These are phyloP conservation scores for Xylaria acuta DNA, from an alignment of 495 filamentous ascomycete species.

Conservation along the genomic window DNA sequence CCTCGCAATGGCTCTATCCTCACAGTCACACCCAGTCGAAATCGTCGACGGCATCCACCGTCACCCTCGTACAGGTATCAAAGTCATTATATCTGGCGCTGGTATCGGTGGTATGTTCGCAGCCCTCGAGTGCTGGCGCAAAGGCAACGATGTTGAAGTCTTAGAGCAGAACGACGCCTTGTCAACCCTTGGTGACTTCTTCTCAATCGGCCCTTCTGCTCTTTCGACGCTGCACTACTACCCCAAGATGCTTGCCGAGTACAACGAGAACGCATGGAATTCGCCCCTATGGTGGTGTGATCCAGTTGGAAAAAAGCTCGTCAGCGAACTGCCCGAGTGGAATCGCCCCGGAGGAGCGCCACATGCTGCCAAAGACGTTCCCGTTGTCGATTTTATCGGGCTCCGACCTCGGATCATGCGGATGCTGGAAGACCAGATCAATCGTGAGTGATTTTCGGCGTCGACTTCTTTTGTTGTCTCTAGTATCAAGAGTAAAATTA, in stretches of 20 bases:
- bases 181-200: constrained; percentile 42
- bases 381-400: constrained; percentile 9
- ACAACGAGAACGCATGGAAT: constrained; percentile 42
- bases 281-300: constrained; percentile 27
- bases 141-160: constrained; percentile 62
- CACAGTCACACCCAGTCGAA: background rate
- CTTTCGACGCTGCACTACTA: constrained; percentile 50
- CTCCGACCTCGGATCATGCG: background rate
- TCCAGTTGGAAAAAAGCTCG: background rate
- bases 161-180: constrained; percentile 53
- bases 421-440: constrained; percentile 10
- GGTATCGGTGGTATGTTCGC: constrained; percentile 65
- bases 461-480: background rate
- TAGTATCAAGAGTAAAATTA: background rate
- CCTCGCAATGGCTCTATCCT: background rate
- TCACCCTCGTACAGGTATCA: constrained; percentile 50
- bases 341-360: constrained; percentile 19
- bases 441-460: background rate
- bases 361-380: constrained; percentile 17
- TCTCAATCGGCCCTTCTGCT: constrained; percentile 46
- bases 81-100: constrained; percentile 62
- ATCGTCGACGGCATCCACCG: constrained; percentile 29
- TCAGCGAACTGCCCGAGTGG: constrained; percentile 25
- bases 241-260: constrained; percentile 51
- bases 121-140: constrained; percentile 64